Base-by-base conservation (phyloP, 331 rosid genomes). In the Ulmus americana region DNA sequence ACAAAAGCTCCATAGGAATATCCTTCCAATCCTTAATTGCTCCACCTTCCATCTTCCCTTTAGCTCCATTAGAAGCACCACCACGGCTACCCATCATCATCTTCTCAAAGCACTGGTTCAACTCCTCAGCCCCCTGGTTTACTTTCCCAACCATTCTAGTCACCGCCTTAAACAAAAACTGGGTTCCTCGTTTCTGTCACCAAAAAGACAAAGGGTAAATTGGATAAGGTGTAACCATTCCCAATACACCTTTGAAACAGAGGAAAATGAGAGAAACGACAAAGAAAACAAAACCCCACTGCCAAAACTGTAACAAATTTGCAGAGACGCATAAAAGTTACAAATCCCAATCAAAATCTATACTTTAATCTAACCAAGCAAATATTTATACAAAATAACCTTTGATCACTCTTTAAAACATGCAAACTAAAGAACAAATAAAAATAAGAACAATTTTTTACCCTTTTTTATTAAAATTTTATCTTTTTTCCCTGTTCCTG, bases 1-100 rank as follows among this genome's bases (percentile, higher is more conserved):
- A 20, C 71, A 94, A 72, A 41, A 90, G 99, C 79, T 94, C 99
- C 76, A 84, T 84, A 7, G 99, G 97, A 73, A 94, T 90, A 70
- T 90, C 97, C 73, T 90, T 90, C 99, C 99, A 90, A 64, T 83
- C 83, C 2, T 77, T 81, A 22, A 77, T 78, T n/a, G 62, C 79
- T 58, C 82, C 89, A 70, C 62, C 83, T 11, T 82, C 85, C 90
- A 85, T 59, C 59, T 85, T 72, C 69, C 72, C 71, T 70, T 82
- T 81, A 63, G 69, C 76, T 62, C 70, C 75, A 60, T 72, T 41
- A 47, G 55, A 44, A 14, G 68, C 59, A 57, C 22, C 46, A 46
- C 78, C 69, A 4, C 71, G 84, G 53, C 75, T 75, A 58, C 70
- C 59, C 95, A 85, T 87, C 95, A 85, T 84, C 13, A 90, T 90